Percentiles rank a stretch among this genome's conserved stretches.
These are phyloP conservation scores for Musa beccarii DNA, from an alignment of 176 grass and related monocot genomes.

Conservation along the genomic window DNA sequence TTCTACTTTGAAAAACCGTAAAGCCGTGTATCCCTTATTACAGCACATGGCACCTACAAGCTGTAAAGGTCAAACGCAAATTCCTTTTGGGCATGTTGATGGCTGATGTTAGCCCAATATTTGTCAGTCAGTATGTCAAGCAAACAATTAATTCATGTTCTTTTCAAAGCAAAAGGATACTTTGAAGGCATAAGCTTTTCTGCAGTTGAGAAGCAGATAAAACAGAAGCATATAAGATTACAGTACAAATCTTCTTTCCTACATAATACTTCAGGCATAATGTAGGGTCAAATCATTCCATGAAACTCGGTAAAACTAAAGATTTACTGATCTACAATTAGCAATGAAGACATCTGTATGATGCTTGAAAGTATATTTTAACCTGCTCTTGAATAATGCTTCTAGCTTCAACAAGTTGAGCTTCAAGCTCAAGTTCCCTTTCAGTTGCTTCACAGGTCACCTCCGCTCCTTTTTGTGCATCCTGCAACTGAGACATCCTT, in stretches of 20 bases:
- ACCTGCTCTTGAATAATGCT: conserved; percentile 99
- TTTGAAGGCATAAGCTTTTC: too few species aligned
- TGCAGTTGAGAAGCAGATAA: too few species aligned
- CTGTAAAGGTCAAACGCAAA: too few species aligned
- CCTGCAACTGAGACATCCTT: conserved; percentile 92
- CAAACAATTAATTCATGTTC: too few species aligned
- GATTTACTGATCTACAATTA: background rate
- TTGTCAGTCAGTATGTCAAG: too few species aligned
- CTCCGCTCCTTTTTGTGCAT: conserved; percentile 97
- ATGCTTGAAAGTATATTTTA: background rate
- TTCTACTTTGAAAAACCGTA: background rate
- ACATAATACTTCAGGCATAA: too few species aligned
- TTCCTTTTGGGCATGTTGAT: too few species aligned
- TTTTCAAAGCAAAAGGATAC: too few species aligned
- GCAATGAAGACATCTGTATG: background rate
- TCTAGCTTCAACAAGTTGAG: conserved; percentile 98
- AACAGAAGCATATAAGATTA: too few species aligned
- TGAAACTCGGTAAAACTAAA: background rate
- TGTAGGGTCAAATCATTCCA: background rate
- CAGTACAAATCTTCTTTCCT: too few species aligned
- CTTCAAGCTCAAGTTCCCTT: conserved; percentile 97
- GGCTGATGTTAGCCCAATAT: too few species aligned
- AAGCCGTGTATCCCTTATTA: background rate
- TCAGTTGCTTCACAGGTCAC: conserved; percentile 91
- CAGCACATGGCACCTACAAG: background rate